A percentile compares a stretch with the other conserved stretches of the same genome.
phyloP scores from a whole-genome alignment of 2,329 filamentous ascomycete species.

The Cladophialophora yegresii region DNA sequence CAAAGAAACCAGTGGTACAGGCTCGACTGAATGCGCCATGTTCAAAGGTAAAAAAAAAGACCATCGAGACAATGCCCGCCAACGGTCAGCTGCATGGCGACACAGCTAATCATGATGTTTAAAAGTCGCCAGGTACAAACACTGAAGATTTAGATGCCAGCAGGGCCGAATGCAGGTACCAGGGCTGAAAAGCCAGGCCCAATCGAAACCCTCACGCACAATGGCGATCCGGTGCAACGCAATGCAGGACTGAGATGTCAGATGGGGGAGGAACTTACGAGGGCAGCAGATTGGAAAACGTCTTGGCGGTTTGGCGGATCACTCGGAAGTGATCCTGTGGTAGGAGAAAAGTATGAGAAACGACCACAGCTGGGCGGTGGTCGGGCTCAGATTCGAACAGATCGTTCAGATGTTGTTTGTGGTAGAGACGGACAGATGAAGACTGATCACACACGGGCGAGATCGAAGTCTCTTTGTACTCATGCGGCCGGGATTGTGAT shows the following conservation, averaged over 20 bases:
- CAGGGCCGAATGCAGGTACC: conserved; percentile 33
- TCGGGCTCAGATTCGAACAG: conserved; percentile 6
- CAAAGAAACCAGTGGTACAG: conserved; percentile 17
- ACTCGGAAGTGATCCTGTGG: conserved; percentile 36
- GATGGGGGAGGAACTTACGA: conserved; percentile 65
- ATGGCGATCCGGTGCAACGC: neutral
- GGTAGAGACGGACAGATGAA: conserved; percentile 8
- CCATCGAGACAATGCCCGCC: neutral
- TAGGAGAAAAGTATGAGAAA: conserved; percentile 4
- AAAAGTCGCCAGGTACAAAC: conserved; percentile 11
- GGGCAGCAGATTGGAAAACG: conserved; percentile 98
- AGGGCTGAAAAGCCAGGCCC: conserved; percentile 15
- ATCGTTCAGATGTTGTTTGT: conserved; percentile 11
- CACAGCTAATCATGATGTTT: neutral
- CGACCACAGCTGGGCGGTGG: conserved; percentile 27
- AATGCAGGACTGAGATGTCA: conserved; percentile 6
- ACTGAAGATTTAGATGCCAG: conserved; percentile 13
- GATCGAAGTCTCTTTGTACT: conserved; percentile 6
- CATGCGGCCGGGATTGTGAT: neutral
- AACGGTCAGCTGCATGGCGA: conserved; percentile 24
- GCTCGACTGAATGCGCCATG: neutral
- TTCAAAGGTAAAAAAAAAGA: neutral
- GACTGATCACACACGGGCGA: conserved; percentile 1
- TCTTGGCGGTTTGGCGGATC: conserved; percentile 68
- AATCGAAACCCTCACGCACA: conserved; percentile 16